These are phyloP conservation scores for Kodamaea fukazawae DNA, from an alignment of 805 yeast genomes.

Conservation along the genomic window DNA sequence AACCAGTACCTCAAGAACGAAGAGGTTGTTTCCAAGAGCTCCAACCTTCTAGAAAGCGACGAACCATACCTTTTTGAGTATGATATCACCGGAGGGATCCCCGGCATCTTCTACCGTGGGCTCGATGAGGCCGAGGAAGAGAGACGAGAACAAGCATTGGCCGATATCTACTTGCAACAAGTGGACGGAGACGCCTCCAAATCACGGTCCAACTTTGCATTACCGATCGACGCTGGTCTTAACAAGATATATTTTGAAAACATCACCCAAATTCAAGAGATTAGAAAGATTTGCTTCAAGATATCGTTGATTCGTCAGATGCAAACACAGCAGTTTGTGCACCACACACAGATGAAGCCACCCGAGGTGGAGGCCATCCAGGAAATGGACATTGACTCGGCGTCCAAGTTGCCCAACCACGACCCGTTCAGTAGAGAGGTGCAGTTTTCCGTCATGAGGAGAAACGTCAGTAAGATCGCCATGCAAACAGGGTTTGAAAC, in stretches of 20 bases:
- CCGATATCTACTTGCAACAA: slow-evolving; percentile 31
- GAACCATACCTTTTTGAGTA: slow-evolving; percentile 76
- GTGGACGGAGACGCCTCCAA: slow-evolving; percentile 23
- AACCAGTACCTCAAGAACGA: slow-evolving; percentile 41
- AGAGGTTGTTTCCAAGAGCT: slow-evolving; percentile 41
- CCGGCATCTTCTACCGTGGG: slow-evolving; percentile 58
- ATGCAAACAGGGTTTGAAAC: slow-evolving; percentile 94
- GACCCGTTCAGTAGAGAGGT: slow-evolving; percentile 59
- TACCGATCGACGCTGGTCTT: slow-evolving; percentile 52
- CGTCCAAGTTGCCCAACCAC: slow-evolving; percentile 69
- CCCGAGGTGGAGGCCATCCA: slow-evolving; percentile 62
- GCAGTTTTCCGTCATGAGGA: slow-evolving; percentile 62
- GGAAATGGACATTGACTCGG: slow-evolving; percentile 78
- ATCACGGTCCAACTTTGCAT: slow-evolving; percentile 27
- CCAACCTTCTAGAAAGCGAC: slow-evolving; percentile 50
- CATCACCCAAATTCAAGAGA: slow-evolving; percentile 78
- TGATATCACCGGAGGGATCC: slow-evolving; percentile 78
- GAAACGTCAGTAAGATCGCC: slow-evolving; percentile 70
- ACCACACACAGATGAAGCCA: slow-evolving; percentile 67
- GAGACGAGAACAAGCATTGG: slow-evolving; percentile 33
- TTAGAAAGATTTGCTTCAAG: slow-evolving; percentile 83
- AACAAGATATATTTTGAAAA: slow-evolving; percentile 60
- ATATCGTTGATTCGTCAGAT: slow-evolving; percentile 84
- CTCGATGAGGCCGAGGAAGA: slow-evolving; percentile 43
- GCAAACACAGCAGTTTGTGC: slow-evolving; percentile 78